A percentile compares a stretch with the other conserved stretches of the same genome.
phyloP scores from a whole-genome alignment of 164 flowering plant species.

The Magnolia officinalis region DNA sequence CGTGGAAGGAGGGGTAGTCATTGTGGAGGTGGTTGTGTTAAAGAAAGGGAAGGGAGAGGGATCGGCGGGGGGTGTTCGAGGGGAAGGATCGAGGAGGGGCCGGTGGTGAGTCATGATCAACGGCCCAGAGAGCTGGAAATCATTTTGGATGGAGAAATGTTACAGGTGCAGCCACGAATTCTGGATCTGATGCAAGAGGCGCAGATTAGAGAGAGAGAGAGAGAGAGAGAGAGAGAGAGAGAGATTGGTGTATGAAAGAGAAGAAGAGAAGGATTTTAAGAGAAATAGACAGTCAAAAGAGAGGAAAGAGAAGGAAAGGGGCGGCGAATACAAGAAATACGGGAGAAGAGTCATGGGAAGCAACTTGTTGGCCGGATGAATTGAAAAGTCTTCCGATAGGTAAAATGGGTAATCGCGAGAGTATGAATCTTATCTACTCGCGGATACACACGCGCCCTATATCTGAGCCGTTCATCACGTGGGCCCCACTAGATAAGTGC shows the following conservation, averaged over 20 bases:
- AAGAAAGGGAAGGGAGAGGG: constrained; percentile 3
- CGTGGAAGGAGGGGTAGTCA: neutral
- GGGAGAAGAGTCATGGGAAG: neutral
- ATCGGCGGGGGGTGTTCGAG: constrained; percentile 22
- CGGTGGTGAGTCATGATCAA: constrained; percentile 47
- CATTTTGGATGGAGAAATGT: constrained; percentile 1
- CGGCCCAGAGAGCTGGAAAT: constrained; percentile 22
- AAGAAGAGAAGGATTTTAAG: neutral
- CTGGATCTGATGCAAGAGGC: neutral
- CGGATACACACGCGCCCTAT: neutral
- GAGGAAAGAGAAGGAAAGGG: neutral
- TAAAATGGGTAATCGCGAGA: neutral
- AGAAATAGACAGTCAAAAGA: neutral
- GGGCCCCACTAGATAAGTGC: neutral
- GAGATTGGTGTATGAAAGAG: neutral
- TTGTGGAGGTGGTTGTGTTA: neutral
- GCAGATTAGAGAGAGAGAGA: neutral
- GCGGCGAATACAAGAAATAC: neutral
- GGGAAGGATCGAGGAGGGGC: constrained; percentile 44
- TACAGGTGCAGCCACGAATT: neutral
- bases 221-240: neutral
- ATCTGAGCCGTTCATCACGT: neutral
- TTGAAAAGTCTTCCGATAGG: neutral
- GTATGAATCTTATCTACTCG: neutral
- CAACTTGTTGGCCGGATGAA: neutral